phyloP scores from a whole-genome alignment of 1,139 yeast genomes.

The Candida sojae region DNA sequence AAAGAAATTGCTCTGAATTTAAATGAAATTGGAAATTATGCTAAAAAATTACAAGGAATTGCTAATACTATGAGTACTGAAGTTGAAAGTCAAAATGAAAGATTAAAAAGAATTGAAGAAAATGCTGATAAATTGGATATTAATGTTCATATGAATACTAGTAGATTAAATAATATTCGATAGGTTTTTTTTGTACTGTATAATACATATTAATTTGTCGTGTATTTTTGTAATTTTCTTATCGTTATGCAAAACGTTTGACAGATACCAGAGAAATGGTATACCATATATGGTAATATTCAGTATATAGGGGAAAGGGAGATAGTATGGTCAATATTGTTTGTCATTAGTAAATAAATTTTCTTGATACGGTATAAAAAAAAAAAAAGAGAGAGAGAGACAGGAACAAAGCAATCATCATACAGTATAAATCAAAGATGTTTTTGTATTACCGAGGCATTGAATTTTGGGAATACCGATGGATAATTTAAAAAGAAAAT shows the following conservation, averaged over 20 bases:
- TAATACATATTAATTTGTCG: neutral
- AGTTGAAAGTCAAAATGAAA: slow-evolving; percentile 50
- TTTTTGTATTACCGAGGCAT: no score
- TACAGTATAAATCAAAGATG: no score
- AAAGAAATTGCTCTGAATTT: slow-evolving; percentile 55
- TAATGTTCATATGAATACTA: slow-evolving; percentile 51
- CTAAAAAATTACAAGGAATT: slow-evolving; percentile 43
- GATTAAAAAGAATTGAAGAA: slow-evolving; percentile 53
- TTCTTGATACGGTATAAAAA: no score
- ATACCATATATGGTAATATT: no score
- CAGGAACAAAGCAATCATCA: no score
- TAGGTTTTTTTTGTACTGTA: slow-evolving; percentile 12
- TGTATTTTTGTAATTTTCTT: no score
- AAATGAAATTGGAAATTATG: slow-evolving; percentile 51
- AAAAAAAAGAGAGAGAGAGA: no score
- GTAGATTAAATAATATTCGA: slow-evolving; percentile 47
- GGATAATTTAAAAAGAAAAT: no score
- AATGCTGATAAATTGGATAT: slow-evolving; percentile 59
- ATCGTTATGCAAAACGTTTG: neutral
- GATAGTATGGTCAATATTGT: no score
- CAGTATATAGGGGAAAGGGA: no score
- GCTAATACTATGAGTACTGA: slow-evolving; percentile 52
- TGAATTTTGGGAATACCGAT: no score
- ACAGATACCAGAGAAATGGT: neutral
- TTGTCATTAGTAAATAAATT: no score